Conservation (phyloP, 2,329 filamentous ascomycete genomes). For the Calonectria hawksworthii region DNA sequence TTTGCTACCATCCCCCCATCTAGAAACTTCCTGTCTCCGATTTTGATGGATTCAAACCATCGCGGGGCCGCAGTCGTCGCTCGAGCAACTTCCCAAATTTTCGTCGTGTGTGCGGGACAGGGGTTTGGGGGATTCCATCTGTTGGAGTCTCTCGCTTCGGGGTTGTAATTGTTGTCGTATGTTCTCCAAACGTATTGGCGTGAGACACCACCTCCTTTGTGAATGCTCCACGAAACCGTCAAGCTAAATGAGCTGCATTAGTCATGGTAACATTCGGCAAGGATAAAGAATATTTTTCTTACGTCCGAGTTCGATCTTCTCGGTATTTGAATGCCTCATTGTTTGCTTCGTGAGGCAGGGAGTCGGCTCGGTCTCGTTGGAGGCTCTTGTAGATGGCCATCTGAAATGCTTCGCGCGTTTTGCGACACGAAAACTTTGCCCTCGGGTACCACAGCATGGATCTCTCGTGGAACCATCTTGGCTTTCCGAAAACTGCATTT, state of each 20-base stretch:
- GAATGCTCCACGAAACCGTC: not conserved
- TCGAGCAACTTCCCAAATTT: conserved; percentile 17
- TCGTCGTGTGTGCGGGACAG: not conserved
- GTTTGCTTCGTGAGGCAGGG: not conserved
- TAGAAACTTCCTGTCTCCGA: not conserved
- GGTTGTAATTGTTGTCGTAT: not conserved
- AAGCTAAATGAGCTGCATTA: not conserved
- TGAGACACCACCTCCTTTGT: not conserved
- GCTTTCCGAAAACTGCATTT: conserved; percentile 9
- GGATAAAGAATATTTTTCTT: not conserved
- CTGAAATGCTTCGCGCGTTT: conserved; percentile 1
- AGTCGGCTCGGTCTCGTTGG: not conserved
- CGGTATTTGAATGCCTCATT: conserved; percentile 10
- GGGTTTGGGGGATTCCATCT: not conserved
- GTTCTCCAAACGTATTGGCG: conserved; percentile 2
- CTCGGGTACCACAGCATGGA: not conserved
- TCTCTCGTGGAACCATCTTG: conserved; percentile 17
- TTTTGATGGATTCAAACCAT: conserved; percentile 15
- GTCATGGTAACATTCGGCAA: not conserved
- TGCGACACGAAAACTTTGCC: not conserved
- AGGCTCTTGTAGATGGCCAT: not conserved
- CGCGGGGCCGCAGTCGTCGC: conserved; percentile 12
- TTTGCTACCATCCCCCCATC: conserved; percentile 25
- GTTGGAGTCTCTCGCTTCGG: not conserved
- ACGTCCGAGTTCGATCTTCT: conserved; percentile 18